Base-by-base conservation (phyloP, 2,329 filamentous ascomycete genomes). In the Phaeosphaeria sp. region DNA sequence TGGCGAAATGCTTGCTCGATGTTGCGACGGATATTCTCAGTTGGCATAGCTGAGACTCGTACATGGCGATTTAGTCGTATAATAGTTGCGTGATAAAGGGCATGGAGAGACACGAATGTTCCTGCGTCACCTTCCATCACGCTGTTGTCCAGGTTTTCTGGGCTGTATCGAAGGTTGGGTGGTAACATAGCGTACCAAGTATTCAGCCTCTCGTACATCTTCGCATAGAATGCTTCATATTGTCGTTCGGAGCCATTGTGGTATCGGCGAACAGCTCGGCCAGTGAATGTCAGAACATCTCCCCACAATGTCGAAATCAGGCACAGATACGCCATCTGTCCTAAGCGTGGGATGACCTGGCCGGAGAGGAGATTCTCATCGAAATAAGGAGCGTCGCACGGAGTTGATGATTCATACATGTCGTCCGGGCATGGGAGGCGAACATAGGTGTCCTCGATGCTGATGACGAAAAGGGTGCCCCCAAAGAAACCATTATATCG, bases 271-370 rank as follows among this genome's bases (percentile, higher is more conserved):
- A 81, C 77, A 21, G 82, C 74, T 45, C 86, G 82, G 65, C 86
- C 86, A 17, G 87, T 83, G 48, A 86, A 84, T 15, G 85, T 82
- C 68, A 87, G 83, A 1, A 89, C 84, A 50, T 88, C 86, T 6
- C 84, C 86, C 87, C 87, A 91, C 7, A 91, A 82, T 18, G 87
- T 83, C 17, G 86, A 81, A 47, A 91, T 83, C 53, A 89, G 81
- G 51, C 88, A 83, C 25, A 90, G 74, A 65, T 87, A 85, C 1
- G 84, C 86, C 79, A 89, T 86, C 7, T 84, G 70, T 57, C 78
- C 77, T 49, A 82, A 68, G 48, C 79, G 64, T 50, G 78, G 76
- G 3, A 73, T 56, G 6, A 66, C 67, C 24, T 73, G 64, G 24
- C 76, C 70, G 33, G 76, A 73, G 42, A 83, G 80, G 20, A 82